These are phyloP conservation scores for Trichoderma virens DNA, from an alignment of 495 filamentous ascomycete species.

Conservation along the genomic window DNA sequence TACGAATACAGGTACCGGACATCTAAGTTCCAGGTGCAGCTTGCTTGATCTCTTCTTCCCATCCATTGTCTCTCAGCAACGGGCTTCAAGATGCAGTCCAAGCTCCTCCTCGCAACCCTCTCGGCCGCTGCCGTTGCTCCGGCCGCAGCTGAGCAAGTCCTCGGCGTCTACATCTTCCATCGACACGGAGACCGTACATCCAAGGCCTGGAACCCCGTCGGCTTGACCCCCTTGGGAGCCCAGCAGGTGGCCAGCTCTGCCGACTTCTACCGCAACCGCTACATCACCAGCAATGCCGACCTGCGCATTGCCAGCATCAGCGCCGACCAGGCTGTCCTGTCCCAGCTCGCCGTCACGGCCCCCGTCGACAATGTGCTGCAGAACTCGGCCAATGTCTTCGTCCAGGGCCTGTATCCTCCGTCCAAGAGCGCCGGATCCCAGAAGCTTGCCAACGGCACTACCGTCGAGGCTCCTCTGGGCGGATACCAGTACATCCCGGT, in stretches of 20 bases:
- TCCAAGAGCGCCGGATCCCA: constrained; percentile 39
- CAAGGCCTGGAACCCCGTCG: constrained; percentile 41
- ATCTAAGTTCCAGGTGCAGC: too few species aligned
- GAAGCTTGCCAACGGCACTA: constrained; percentile 53
- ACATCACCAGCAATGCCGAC: constrained; percentile 38
- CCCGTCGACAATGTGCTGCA: constrained; percentile 57
- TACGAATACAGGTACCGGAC: too few species aligned
- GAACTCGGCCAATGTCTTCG: constrained; percentile 64
- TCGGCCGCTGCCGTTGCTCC: constrained; percentile 27
- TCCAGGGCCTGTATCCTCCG: constrained; percentile 78
- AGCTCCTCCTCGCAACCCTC: constrained; percentile 1
- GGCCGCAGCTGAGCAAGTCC: constrained; percentile 49
- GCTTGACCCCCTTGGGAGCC: constrained; percentile 62
- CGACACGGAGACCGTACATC: constrained; percentile 68
- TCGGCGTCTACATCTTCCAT: constrained; percentile 63
- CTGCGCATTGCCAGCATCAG: constrained; percentile 34
- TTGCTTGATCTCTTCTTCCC: background rate
- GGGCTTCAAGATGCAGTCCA: background rate
- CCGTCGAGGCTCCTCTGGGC: constrained; percentile 49
- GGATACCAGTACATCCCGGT: constrained; percentile 72
- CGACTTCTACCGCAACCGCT: constrained; percentile 50
- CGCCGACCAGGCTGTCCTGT: constrained; percentile 49
- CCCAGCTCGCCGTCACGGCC: constrained; percentile 53
- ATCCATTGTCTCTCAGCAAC: background rate
- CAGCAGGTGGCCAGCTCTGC: constrained; percentile 57